A percentile compares a stretch with the other conserved stretches of the same genome.
These are phyloP conservation scores for Agrostemma githago DNA, from an alignment of 148 eudicot genomes.

Conservation along the genomic window DNA sequence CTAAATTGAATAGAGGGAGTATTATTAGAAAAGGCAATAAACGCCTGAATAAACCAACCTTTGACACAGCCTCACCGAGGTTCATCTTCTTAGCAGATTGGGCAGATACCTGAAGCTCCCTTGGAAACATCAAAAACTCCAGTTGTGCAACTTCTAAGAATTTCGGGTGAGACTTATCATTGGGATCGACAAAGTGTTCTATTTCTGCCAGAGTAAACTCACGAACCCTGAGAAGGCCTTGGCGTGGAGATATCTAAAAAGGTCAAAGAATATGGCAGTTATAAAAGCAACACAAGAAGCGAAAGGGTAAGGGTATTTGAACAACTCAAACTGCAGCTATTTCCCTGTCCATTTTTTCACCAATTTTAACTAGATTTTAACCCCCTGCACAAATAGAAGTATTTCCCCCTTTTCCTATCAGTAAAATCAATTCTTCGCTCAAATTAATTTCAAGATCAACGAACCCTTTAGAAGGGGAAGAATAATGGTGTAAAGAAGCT, in stretches of 20 bases:
- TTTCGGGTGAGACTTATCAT: conserved; percentile 89
- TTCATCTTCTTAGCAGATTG: conserved; percentile 55
- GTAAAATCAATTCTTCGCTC: not conserved
- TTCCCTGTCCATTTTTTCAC: not conserved
- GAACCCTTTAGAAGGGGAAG: not conserved
- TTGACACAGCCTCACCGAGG: conserved; percentile 67
- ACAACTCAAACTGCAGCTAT: not conserved
- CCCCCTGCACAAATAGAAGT: not conserved
- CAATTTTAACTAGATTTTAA: not conserved
- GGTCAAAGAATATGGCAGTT: not conserved
- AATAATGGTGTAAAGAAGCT: not conserved
- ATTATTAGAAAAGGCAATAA: not conserved
- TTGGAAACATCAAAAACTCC: conserved; percentile 89
- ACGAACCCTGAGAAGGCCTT: conserved; percentile 93
- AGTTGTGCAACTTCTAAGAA: conserved; percentile 66
- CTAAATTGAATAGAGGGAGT: not conserved
- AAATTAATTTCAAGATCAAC: not conserved
- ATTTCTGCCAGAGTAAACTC: conserved; percentile 95
- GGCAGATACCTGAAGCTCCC: conserved; percentile 86
- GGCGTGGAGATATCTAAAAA: conserved; percentile 90
- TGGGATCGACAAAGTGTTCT: conserved; percentile 96
- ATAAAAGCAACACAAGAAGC: not conserved
- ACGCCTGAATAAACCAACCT: conserved; percentile 42
- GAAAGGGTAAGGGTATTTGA: not conserved
- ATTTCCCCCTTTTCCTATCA: not conserved